Base-by-base conservation (phyloP, 2,329 filamentous ascomycete genomes). In the Chaetomiaceae sp. region DNA sequence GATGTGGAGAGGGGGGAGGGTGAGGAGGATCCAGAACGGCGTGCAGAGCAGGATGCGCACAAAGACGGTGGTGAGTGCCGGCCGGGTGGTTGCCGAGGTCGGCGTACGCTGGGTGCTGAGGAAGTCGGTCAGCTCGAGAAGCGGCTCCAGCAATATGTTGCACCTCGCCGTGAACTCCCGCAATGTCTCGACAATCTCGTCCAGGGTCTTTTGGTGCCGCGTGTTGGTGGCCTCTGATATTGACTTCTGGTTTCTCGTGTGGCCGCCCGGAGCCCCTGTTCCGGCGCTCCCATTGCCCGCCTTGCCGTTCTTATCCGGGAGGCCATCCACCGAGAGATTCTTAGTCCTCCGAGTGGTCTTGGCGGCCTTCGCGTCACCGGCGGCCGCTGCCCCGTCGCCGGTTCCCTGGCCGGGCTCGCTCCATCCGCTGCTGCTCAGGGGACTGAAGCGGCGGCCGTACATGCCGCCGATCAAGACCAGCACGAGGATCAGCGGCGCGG, bases 151-250 rank as follows among this genome's bases (percentile, higher is more conserved):
- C 16, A 99, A 74, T 46, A 96, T 86, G 67, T 96, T 96, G 69
- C 93, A 96, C 43, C 93, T 81, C 5, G 86, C 87, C 0, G 92
- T 97, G 60, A 99, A 89, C 58, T 90, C 83, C 66, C 90, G 89
- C 39, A 99, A 72, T 0, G 89, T 95, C 61, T 97, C 91, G 50
- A 99, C 87, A 54, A 99, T 99, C 71, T 99, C 93, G 66, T 99
- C 93, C 46, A 99, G 71, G 44, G 90, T 96, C 73, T 96, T 96
- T 63, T 96, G 89, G 62, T 93, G 88, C 53, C 86, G 84, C 37
- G 84, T 85, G 54, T 78, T 83, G 6, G 78, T 81, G 14, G 70
- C 65, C 61, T 89, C 87, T 8, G 75, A 78, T 31, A 68, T 65
- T 17, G 69, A 70, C n/a, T 72, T 66, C 48, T 69, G 66, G 56